Base-by-base conservation (phyloP, 768 basidiomycete genomes). In the Boletus insuetus region DNA sequence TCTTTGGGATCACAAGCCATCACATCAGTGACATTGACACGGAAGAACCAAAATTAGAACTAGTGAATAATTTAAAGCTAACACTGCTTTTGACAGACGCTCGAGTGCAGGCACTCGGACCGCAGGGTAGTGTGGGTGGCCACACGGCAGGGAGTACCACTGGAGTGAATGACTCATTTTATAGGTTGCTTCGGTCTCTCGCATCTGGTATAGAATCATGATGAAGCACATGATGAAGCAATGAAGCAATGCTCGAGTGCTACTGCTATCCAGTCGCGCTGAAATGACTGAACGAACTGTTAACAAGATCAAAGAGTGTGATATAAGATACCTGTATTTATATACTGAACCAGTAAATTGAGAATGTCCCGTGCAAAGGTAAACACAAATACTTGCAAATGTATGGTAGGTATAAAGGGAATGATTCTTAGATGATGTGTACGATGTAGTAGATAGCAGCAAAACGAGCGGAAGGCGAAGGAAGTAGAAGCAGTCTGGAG, bases 391-490 rank as follows among this genome's bases (percentile, higher is more conserved):
- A 5, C 7, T 16, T 12, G 35, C 35, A 37, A 40, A 38, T 3
- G 47, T 48, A 43, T 48, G 26, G 3, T 47, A 45, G 55, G 56
- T 61, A 54, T 65, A 29, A 53, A 56, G 46, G 8, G 41, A 47
- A 26, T 40, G 51, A 39, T 55, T 39, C 38, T 17, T 16, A 43
- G 43, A 29, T 2, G 10, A 24, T 24, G 24, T 24, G 6, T 24
- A 24, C 24, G 6, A 37, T 16, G 8, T 46, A n/a, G 26, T 17
- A 51, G 22, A 22, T 5, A 22, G 51, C 11, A 57, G 43, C 20
- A 45, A 56, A 66, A 68, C 41, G 65, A 66, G 56, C 7, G 65
- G 37, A 46, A 49, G 53, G 32, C 46, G 22, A 58, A 50, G 37
- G 38, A 34, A 35, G 19, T 24, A 17, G 22, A 45, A 51, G 16